Percentiles rank a stretch among this genome's conserved stretches.
Conservation (phyloP, 164 flowering plant species). For the grape (Vitis vinifera) region ASM3070453v1 NC_081811.1:31345001-31345500, state of each 20-base stretch:
- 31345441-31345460: too few relatives aligned
- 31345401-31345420: not conserved
- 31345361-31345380: too few relatives aligned
- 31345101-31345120: too few relatives aligned
- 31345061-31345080: not conserved
- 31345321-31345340: not conserved
- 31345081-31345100: not conserved
- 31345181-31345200: slow-evolving; percentile 85
- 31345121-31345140: slow-evolving; percentile 78
- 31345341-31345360: too few relatives aligned
- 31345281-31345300: slow-evolving; percentile 66
- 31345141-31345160: slow-evolving; percentile 79
- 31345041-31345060: not conserved
- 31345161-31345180: slow-evolving; percentile 75
- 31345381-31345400: not conserved
- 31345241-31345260: slow-evolving; percentile 88
- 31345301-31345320: slow-evolving; percentile 53
- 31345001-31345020: not conserved
- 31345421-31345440: too few relatives aligned
- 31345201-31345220: slow-evolving; percentile 37
- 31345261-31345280: slow-evolving; percentile 42
- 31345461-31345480: too few relatives aligned
- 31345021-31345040: not conserved
- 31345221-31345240: slow-evolving; percentile 67
- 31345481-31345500: not conserved